Percentiles rank a stretch among this genome's conserved stretches.
Conservation (phyloP, 192 early-diverging fungal genomes). For the Podila verticillata region DNA sequence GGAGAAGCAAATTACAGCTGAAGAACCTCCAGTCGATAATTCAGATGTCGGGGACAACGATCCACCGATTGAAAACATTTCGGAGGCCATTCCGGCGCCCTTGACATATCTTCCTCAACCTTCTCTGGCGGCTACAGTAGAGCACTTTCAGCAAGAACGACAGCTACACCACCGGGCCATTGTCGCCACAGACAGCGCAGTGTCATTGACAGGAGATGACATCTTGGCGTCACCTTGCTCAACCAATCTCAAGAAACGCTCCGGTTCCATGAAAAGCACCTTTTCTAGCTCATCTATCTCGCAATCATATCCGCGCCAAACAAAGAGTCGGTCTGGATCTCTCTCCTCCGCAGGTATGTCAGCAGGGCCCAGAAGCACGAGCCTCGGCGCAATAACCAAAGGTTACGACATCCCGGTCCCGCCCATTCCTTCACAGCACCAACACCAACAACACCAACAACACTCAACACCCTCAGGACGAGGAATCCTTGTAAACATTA, state of each 20-base stretch:
- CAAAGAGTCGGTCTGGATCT: slow-evolving; percentile 21
- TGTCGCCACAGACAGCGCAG: slow-evolving; percentile 6
- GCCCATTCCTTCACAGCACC: neutral
- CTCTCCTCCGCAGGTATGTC: neutral
- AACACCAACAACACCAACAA: neutral
- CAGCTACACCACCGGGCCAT: neutral
- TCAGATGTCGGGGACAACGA: no score
- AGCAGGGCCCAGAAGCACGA: neutral
- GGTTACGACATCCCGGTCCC: neutral
- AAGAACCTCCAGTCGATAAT: neutral
- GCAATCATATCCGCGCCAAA: neutral
- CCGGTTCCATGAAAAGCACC: no score
- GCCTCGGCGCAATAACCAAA: neutral
- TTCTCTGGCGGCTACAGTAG: neutral
- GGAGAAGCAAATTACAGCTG: slow-evolving; percentile 1
- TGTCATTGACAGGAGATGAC: slow-evolving; percentile 7
- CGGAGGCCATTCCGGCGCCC: neutral
- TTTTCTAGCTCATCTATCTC: no score
- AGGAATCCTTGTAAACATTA: slow-evolving; percentile 10
- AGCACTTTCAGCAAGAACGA: neutral
- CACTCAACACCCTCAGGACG: neutral
- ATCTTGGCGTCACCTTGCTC: neutral
- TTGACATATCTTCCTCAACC: neutral
- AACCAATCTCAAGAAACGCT: no score
- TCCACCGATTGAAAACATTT: neutral